Base-by-base conservation (phyloP, 768 basidiomycete genomes). In the Harrya chromipes region DNA sequence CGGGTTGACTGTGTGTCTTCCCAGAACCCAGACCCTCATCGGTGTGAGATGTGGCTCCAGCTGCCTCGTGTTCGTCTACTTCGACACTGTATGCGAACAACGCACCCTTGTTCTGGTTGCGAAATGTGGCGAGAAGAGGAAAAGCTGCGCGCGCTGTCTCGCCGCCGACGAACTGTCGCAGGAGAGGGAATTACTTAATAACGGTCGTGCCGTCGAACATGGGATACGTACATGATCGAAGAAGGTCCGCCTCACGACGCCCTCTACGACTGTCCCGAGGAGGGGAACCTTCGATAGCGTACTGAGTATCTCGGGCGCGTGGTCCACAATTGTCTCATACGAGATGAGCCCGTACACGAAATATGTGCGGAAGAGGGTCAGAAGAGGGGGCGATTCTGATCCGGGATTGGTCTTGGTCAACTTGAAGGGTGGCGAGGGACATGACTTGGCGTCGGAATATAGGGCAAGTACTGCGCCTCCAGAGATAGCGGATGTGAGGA, bases 71-170 rank as follows among this genome's bases (percentile, higher is more conserved):
- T 58, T 84, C 80, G 56, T 91, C 83, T 11, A 88, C 91, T 67
- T 94, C 91, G 23, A 91, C 90, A 43, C 84, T 87, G 69, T 97
- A 95, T 19, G 79, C 84, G 55, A 97, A 81, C 12, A 97, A 69
- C 9, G 79, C 74, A 3, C 90, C 94, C 53, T 84, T 87, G 59
- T 88, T 86, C 52, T 78, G 77, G 10, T 67, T 66, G 16, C 92
- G 80, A 21, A 94, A 73, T 12, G 68, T 60, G 35, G 74, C 70
- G 35, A 97, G 77, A 1, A 88, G 63, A 1, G 89, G 84, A 5
- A 88, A 56, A 7, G 85, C 79, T 16, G 78, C 83, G 33, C 79
- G 75, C 0, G 85, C 87, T 0, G 85, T 85, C 51, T 94, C 92
- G 4, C 89, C 93, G 0, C 93, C 92, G 1, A 94, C 93, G 57